Base-by-base conservation (phyloP, 2,329 filamentous ascomycete species). In the Pseudocercospora fijiensis region DNA sequence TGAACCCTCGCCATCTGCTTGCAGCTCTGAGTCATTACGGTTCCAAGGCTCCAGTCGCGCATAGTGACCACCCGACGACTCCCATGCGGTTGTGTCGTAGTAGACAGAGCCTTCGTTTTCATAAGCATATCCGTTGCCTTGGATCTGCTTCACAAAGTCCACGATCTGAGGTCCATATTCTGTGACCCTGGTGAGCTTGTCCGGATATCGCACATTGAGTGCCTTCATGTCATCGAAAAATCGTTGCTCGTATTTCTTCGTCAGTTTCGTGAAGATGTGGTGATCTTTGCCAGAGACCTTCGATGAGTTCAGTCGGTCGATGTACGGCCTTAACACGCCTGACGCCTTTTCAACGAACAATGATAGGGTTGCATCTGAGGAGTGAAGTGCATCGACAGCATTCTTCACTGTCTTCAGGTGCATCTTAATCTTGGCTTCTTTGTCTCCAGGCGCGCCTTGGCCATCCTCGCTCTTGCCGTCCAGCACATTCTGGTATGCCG, bases 101-200 rank as follows among this genome's bases (percentile, higher is more conserved):
- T 97, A 97, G 0, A 98, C 92, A 0, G 91, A 96, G 0, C 92
- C 93, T 57, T 76, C 72, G 64, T 76, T 70, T 59, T 74, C 75
- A 73, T 98, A 98, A 1, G 89, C 94, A 70, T 93, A 97, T 0
- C 90, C 90, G 74, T 96, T 96, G 58, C 89, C 81, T 22, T 96
- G 86, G 62, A 96, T 91, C 68, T 85, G 87, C 72, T 94, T 85
- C 0, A 97, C 91, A 67, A 96, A 97, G 9, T 85, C 81, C 52
- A 90, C 91, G 73, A 98, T 97, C 73, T 96, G 88, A 0, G 88
- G 88, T 3, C 94, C 90, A 71, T 95, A 97, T 72, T 96, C 92
- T 0, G 92, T 96, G n/a, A 97, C 94, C 62, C 93, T 83, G 0
- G 92, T 96, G 26, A 96, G 81, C 33, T 90, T 85, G 72, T 96